Base-by-base conservation (phyloP, 2,329 filamentous ascomycete species). In the Nemania bipapillata region DNA sequence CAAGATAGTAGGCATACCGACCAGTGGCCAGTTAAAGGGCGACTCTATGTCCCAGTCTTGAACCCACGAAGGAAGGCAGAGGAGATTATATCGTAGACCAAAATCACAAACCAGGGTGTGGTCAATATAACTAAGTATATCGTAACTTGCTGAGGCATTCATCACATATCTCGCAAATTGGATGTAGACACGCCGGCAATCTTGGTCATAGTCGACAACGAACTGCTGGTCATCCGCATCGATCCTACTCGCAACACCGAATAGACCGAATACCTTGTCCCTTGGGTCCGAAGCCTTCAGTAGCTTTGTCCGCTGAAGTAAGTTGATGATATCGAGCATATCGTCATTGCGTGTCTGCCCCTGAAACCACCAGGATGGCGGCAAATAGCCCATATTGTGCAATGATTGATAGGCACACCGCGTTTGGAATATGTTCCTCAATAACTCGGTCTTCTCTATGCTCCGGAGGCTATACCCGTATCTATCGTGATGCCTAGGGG, bases 221-320 rank as follows among this genome's bases (percentile, higher is more conserved):
- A 63, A 63, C 15, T 9, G 7, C 11, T 15, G 28, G 8, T 63
- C 26, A 26, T 63, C 22, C 17, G 40, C 20, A 26, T 57, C 42
- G 12, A 63, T 57, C 28, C 61, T 52, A 8, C 12, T 28, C 2
- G 40, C 7, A 17, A 63, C 11, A 3, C 53, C 61, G 8, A 63
- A 30, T 0, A 63, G 9, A 17, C 61, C 52, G 28, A 50, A 63
- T 32, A 63, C 49, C 26, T 63, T 63, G 3, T 63, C 52, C 49
- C 52, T 63, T n/a, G 60, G 50, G 7, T 63, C 60, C 6, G 60
- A 63, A 1, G 60, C 37, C 20, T 49, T 22, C 4, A 49, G 60
- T 12, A 12, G 8, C 15, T 40, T 49, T 9, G 60, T 22, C n/a
- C n/a, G 32, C 1, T 56, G 60, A 4, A 63, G 50, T 15, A 63